Evolutionary conservation across 164 flowering plant species (phyloP).

Genomic region (Macadamia tetraphylla): DNA sequence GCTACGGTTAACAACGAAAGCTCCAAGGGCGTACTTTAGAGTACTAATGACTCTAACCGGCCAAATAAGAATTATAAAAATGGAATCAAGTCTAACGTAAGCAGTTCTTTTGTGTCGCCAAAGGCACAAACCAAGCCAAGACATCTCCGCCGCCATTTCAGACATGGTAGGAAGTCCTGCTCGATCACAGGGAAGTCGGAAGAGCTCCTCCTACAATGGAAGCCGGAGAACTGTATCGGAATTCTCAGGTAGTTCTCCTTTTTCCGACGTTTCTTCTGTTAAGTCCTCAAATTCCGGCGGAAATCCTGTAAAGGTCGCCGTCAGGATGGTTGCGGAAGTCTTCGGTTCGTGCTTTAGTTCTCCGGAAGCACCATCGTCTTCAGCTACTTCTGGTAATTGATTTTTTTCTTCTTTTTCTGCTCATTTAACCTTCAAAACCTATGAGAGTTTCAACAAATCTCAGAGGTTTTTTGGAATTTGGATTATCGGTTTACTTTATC

Average conservation of each 20-base stretch:
- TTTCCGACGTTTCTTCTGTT: constrained; percentile 15
- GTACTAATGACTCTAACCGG: not conserved
- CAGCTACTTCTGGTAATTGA: constrained; percentile 27
- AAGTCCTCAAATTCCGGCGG: constrained; percentile 10
- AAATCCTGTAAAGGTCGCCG: constrained; percentile 36
- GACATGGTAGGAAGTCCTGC: constrained; percentile 17
- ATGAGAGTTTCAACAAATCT: not conserved
- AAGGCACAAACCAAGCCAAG: not conserved
- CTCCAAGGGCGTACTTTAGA: constrained; percentile 12
- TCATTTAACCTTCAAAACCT: not conserved
- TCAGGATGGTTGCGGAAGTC: constrained; percentile 41
- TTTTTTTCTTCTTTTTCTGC: not conserved
- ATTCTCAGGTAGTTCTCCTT: constrained; percentile 19
- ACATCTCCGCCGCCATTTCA: constrained; percentile 15
- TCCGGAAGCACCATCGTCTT: constrained; percentile 30
- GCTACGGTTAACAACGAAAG: too few relatives aligned
- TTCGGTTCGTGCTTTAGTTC: constrained; percentile 57
- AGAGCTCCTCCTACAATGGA: constrained; percentile 10
- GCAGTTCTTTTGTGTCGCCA: not conserved
- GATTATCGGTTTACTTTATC: too few relatives aligned
- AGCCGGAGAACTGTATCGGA: constrained; percentile 17
- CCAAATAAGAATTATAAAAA: constrained; percentile 1
- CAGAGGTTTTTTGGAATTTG: not conserved
- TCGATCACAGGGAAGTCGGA: constrained; percentile 17
- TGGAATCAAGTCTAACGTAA: constrained; percentile 6